phyloP scores from a whole-genome alignment of 1,284 basidiomycete genomes.

The Paramarasmius palmivorus region DNA sequence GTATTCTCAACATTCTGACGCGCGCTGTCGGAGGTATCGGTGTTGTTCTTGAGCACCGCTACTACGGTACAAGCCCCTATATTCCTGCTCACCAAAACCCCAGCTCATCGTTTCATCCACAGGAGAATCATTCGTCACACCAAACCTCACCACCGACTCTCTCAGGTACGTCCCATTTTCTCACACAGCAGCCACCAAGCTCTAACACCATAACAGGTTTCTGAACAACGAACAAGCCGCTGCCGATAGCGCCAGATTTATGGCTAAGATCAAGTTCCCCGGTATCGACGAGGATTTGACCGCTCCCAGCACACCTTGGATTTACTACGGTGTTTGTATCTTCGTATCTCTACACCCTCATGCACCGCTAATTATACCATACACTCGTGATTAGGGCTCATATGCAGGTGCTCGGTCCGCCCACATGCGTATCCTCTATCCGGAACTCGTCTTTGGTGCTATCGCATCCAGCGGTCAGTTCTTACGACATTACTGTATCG shows the following conservation, averaged over 20 bases:
- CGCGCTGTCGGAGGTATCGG: constrained; percentile 82
- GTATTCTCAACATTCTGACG: constrained; percentile 85
- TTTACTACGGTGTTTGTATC: constrained; percentile 89
- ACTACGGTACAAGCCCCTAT: constrained; percentile 65
- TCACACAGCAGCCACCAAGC: constrained; percentile 7
- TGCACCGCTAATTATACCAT: neutral
- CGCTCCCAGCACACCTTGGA: constrained; percentile 79
- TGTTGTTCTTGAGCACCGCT: constrained; percentile 91
- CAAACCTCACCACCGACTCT: constrained; percentile 79
- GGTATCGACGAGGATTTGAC: constrained; percentile 73
- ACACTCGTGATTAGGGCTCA: constrained; percentile 53
- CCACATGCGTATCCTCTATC: constrained; percentile 88
- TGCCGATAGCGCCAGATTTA: constrained; percentile 93
- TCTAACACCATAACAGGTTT: constrained; percentile 49
- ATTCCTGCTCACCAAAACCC: constrained; percentile 11
- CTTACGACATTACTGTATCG: constrained; percentile 12
- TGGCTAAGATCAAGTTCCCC: constrained; percentile 75
- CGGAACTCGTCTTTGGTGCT: constrained; percentile 86
- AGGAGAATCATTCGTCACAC: constrained; percentile 83
- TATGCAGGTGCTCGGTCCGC: constrained; percentile 95
- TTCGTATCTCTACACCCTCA: neutral
- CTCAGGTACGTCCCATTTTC: constrained; percentile 49
- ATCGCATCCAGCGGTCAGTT: constrained; percentile 84
- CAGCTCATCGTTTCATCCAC: neutral
- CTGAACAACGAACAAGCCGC: constrained; percentile 88